Evolutionary conservation across 768 basidiomycete species (phyloP).

Genomic region (Agrocybe praecox): DNA sequence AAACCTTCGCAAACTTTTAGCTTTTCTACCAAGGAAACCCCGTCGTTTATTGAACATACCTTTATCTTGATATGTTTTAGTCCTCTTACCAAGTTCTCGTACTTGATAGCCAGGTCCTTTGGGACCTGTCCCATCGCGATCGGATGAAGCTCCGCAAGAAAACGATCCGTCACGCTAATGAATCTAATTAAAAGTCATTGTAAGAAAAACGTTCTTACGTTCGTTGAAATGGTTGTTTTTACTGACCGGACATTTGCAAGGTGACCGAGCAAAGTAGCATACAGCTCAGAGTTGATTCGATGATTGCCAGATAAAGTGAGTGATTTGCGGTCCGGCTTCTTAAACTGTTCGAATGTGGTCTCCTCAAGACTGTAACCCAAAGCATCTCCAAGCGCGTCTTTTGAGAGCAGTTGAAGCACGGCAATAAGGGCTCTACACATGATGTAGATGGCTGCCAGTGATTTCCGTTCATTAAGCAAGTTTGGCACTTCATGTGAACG

Average conservation of each 20-base stretch:
- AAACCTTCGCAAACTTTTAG: conserved; percentile 56
- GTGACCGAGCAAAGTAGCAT: conserved; percentile 82
- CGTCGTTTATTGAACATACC: conserved; percentile 34
- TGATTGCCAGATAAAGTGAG: conserved; percentile 73
- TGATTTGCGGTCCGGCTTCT: conserved; percentile 68
- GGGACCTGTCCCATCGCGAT: conserved; percentile 74
- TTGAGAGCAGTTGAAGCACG: conserved; percentile 70
- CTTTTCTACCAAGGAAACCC: not conserved
- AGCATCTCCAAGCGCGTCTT: conserved; percentile 77
- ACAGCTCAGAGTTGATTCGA: conserved; percentile 79
- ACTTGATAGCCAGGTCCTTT: conserved; percentile 80
- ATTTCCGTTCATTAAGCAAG: conserved; percentile 69
- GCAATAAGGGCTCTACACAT: conserved; percentile 86
- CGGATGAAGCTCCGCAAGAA: conserved; percentile 76
- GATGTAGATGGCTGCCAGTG: conserved; percentile 86
- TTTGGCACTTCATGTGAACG: conserved; percentile 50
- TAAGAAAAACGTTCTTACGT: not conserved
- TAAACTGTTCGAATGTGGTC: conserved; percentile 85
- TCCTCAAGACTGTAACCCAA: conserved; percentile 85
- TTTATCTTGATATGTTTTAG: conserved; percentile 84
- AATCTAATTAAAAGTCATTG: conserved; percentile 52
- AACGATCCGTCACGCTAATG: conserved; percentile 90
- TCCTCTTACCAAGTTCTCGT: conserved; percentile 83
- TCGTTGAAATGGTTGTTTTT: not conserved
- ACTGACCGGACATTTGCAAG: conserved; percentile 79